Evolutionary conservation across 176 grass and related monocot species (phyloP).

Genomic region (Avena insularis): DNA sequence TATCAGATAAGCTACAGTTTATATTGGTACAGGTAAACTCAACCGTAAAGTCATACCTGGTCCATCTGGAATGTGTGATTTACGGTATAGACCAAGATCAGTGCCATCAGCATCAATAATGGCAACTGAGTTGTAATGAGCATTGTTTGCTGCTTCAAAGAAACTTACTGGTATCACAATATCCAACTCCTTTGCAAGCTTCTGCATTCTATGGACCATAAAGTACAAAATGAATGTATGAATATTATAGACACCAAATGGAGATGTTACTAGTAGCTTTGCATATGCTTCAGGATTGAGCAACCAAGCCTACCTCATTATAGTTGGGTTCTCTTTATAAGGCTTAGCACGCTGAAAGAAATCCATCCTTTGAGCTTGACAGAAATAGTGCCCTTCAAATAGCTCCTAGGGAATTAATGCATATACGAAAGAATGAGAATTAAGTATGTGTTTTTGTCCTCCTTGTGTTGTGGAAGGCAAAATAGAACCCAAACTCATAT

Average conservation of each 20-base stretch:
- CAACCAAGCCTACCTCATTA: constrained; percentile 65
- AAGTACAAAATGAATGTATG: not conserved
- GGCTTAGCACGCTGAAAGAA: constrained; percentile 85
- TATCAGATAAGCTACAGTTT: not conserved
- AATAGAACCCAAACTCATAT: not conserved
- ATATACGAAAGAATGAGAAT: not conserved
- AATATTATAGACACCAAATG: constrained; percentile 13
- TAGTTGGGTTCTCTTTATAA: constrained; percentile 90
- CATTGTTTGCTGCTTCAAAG: constrained; percentile 96
- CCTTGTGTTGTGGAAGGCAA: not conserved
- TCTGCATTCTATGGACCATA: constrained; percentile 72
- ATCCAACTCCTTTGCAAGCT: constrained; percentile 88
- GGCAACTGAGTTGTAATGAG: constrained; percentile 97
- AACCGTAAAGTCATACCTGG: constrained; percentile 58
- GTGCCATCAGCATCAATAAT: constrained; percentile 91
- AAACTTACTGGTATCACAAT: constrained; percentile 92
- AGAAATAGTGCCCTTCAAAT: constrained; percentile 97
- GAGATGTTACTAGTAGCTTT: constrained; percentile 9
- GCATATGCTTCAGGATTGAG: not conserved
- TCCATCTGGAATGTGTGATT: constrained; percentile 97
- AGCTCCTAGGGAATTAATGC: constrained; percentile 63
- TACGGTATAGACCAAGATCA: constrained; percentile 93
- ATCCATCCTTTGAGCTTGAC: constrained; percentile 92
- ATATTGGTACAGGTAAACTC: not conserved
- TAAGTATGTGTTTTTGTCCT: not conserved